These are phyloP conservation scores for Coccomyxa sp. DNA, from an alignment of 139 green algal species.

Conservation along the genomic window DNA sequence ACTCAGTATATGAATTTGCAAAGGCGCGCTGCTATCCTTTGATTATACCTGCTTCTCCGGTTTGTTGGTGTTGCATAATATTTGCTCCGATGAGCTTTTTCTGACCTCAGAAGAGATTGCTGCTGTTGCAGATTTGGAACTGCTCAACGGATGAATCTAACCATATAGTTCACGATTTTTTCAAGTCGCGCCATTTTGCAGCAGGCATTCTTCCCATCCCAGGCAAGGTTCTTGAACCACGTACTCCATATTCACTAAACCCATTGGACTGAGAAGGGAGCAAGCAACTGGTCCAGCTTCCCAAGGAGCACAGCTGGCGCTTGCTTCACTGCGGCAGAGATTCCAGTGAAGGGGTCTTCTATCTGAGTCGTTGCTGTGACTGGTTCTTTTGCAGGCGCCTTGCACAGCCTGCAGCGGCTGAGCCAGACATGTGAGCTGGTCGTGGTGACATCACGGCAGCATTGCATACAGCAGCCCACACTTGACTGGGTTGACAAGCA, in stretches of 20 bases:
- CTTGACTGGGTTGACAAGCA: constrained; percentile 82
- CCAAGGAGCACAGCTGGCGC: background rate
- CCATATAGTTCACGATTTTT: constrained; percentile 92
- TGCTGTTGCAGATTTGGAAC: constrained; percentile 71
- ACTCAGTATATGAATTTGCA: constrained; percentile 88
- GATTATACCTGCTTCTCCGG: background rate
- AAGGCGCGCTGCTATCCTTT: constrained; percentile 47
- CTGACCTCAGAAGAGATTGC: background rate
- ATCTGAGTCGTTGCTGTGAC: background rate
- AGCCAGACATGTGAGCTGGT: constrained; percentile 61
- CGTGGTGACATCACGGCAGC: constrained; percentile 89
- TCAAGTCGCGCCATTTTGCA: constrained; percentile 82
- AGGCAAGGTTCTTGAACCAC: constrained; percentile 34
- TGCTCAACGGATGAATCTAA: constrained; percentile 81
- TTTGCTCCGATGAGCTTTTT: background rate
- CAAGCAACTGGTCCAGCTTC: background rate
- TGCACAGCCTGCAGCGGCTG: constrained; percentile 65
- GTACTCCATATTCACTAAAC: background rate
- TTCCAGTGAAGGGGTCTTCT: no score
- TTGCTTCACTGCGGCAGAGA: background rate
- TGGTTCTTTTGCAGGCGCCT: constrained; percentile 50
- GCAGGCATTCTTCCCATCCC: constrained; percentile 84
- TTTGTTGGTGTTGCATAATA: background rate
- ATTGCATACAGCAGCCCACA: constrained; percentile 85
- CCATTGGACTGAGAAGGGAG: background rate